Base-by-base conservation (phyloP, 805 yeast species). In the Spathaspora boniae region DNA sequence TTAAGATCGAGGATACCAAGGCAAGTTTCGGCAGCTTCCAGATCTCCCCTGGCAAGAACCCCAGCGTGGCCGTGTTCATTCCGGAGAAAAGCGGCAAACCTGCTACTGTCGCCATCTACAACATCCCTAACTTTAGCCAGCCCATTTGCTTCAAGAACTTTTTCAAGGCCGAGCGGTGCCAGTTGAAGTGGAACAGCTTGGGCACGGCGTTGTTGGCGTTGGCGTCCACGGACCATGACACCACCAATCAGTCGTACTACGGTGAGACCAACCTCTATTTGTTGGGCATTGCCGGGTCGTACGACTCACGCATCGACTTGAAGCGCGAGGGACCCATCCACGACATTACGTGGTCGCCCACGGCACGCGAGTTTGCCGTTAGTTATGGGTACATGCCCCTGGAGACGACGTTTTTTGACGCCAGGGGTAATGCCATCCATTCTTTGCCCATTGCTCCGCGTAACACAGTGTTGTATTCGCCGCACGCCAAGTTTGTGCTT, bases 351-450 rank as follows among this genome's bases (percentile, higher is more conserved):
- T 93, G 99, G 99, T 84, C 95, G 17, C 96, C 98, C 40, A 79
- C 88, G 34, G 86, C 96, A 14, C 76, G 96, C 48, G 98, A 93
- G 65, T 94, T 93, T 68, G 98, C 96, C 42, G 98, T 93, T 29
- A 87, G 86, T 37, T 89, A 89, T 56, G 99, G 98, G 21, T 89
- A 78, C 65, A 93, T 93, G 98, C 99, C 99, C 2, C 86, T 96
- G 19, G 82, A 84, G 52, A 89, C 97, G 17, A 80, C 96, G 8
- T 87, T 93, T 52, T 93, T 91, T 53, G 98, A 93, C 63, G 78
- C 95, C 18, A 78, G 97, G 52, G 98, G 98, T 45, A 86, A 88
- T 57, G 72, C 80, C 16, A 80, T 88, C 46, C 85, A 82, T 58
- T 76, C 87, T 1, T 72, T 93, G 51, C 91, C 96, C 16, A 81